These are phyloP conservation scores for Lachancea nothofagi DNA, from an alignment of 805 yeast species.

Conservation along the genomic window DNA sequence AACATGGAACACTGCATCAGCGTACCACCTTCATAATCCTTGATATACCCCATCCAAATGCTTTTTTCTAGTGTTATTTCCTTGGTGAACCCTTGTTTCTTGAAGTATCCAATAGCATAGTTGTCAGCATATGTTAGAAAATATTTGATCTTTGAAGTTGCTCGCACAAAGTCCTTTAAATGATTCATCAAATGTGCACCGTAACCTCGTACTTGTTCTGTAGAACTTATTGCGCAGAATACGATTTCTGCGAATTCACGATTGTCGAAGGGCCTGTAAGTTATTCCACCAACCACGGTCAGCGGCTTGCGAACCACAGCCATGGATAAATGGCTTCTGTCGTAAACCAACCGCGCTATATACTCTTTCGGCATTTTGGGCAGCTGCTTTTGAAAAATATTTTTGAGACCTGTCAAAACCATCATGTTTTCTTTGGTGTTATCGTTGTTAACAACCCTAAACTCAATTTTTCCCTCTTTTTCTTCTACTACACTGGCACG, in stretches of 20 bases:
- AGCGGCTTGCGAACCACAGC: constrained; percentile 92
- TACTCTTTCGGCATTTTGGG: constrained; percentile 99
- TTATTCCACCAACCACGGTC: constrained; percentile 96
- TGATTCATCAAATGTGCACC: constrained; percentile 99
- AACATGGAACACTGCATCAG: constrained; percentile 95
- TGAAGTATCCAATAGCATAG: constrained; percentile 97
- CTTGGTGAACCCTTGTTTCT: constrained; percentile 96
- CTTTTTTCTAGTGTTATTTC: constrained; percentile 81
- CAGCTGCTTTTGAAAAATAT: constrained; percentile 92
- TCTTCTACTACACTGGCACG: constrained; percentile 94
- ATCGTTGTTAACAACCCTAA: constrained; percentile 94
- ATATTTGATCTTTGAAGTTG: constrained; percentile 78
- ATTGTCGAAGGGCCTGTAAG: constrained; percentile 88
- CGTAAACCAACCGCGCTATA: constrained; percentile 90
- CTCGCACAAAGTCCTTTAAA: constrained; percentile 87
- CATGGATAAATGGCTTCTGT: constrained; percentile 88
- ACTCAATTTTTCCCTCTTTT: constrained; percentile 86
- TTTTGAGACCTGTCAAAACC: constrained; percentile 90
- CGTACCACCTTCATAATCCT: constrained; percentile 98
- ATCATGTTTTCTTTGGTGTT: constrained; percentile 80
- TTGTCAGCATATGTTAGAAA: constrained; percentile 96
- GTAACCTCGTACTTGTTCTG: constrained; percentile 97
- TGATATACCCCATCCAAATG: constrained; percentile 97
- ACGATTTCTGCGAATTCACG: constrained; percentile 96
- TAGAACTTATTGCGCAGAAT: constrained; percentile 94